Evolutionary conservation across 2,329 filamentous ascomycete genomes (phyloP).

Genomic region (Trichoderma polysporum): DNA sequence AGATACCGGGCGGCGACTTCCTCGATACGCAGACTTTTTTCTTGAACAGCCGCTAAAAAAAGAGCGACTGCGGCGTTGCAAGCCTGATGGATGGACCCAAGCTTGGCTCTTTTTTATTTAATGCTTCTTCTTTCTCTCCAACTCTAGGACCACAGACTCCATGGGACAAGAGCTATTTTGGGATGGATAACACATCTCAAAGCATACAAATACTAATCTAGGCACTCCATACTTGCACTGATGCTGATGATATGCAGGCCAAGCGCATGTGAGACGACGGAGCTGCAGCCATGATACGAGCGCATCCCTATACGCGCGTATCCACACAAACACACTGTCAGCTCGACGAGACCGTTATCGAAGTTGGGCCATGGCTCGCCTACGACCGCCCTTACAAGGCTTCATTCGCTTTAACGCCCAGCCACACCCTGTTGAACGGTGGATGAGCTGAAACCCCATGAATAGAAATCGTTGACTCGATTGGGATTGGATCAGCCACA

Average conservation of each 20-base stretch:
- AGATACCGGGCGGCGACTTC: neutral
- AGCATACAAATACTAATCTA: neutral
- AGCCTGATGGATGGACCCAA: neutral
- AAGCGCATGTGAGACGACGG: conserved; percentile 2
- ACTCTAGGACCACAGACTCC: neutral
- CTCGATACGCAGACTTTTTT: neutral
- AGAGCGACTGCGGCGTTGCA: neutral
- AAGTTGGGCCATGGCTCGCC: neutral
- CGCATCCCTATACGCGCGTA: neutral
- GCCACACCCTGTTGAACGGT: neutral
- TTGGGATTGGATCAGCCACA: neutral
- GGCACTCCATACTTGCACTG: neutral
- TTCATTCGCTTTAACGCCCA: neutral
- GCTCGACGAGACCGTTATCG: neutral
- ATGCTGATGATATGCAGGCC: neutral
- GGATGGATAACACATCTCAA: neutral
- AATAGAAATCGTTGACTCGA: neutral
- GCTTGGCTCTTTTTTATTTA: neutral
- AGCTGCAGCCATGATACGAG: conserved; percentile 16
- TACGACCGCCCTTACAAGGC: neutral
- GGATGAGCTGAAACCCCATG: neutral
- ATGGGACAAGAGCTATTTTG: neutral
- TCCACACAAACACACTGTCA: neutral
- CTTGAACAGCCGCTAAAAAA: neutral
- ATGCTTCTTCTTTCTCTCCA: neutral